A percentile compares a stretch with the other conserved stretches of the same genome.
phyloP scores from a whole-genome alignment of 176 grass and related monocot genomes.

The Microstegium vimineum region DNA sequence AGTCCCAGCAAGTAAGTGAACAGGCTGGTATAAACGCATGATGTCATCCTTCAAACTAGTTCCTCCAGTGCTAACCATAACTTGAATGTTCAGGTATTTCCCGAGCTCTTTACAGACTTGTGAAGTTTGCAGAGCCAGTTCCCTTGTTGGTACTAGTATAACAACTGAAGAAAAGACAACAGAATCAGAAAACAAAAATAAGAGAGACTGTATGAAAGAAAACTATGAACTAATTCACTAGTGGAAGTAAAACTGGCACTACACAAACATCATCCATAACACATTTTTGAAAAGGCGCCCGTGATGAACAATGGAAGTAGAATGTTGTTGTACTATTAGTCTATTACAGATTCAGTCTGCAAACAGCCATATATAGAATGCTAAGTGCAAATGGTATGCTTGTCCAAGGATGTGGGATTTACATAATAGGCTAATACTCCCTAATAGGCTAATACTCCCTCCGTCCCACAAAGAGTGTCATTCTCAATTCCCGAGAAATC shows the following conservation, averaged over 20 bases:
- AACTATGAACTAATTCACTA: background rate
- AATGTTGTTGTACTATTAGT: background rate
- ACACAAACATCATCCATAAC: background rate
- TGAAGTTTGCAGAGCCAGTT: slow-evolving; percentile 87
- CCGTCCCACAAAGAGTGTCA: too few relatives aligned
- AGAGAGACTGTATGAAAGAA: background rate
- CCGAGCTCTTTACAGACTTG: slow-evolving; percentile 99
- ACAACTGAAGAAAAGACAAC: slow-evolving; percentile 56
- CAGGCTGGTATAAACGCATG: slow-evolving; percentile 91
- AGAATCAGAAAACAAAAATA: background rate
- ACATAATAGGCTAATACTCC: too few relatives aligned
- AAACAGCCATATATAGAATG: background rate
- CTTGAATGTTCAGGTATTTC: slow-evolving; percentile 82
- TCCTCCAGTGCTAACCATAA: slow-evolving; percentile 95
- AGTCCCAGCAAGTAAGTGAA: slow-evolving; percentile 88
- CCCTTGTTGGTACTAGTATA: slow-evolving; percentile 95
- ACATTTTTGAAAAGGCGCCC: background rate
- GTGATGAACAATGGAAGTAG: background rate
- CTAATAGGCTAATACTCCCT: too few relatives aligned
- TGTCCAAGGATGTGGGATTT: too few relatives aligned
- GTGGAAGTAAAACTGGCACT: background rate
- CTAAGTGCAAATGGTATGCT: background rate
- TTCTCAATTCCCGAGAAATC: too few relatives aligned
- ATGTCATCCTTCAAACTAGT: slow-evolving; percentile 98
- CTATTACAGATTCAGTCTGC: background rate